A percentile compares a stretch with the other conserved stretches of the same genome.
Conservation (phyloP, 2,329 filamentous ascomycete genomes). For the Epichloe amarillans region DNA sequence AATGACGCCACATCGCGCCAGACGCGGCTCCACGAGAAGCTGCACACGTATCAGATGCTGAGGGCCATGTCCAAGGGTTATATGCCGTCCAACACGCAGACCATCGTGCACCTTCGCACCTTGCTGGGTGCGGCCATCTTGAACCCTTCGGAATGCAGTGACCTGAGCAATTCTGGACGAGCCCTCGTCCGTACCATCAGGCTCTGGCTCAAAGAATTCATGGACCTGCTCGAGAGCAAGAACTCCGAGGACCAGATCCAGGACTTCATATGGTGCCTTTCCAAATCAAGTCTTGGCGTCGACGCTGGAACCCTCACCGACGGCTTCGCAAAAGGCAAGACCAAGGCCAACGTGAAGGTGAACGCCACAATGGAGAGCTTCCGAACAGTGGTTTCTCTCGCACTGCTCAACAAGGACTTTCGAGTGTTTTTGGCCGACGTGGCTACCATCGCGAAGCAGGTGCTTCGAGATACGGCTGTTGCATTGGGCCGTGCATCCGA, state of each 20-base stretch:
- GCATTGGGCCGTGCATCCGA: constrained; percentile 64
- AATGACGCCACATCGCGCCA: constrained; percentile 69
- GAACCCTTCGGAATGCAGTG: constrained; percentile 47
- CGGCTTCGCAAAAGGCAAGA: constrained; percentile 16
- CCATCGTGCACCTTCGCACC: constrained; percentile 65
- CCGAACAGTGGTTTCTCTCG: constrained; percentile 68
- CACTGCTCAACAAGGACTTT: constrained; percentile 84
- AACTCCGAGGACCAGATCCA: constrained; percentile 78
- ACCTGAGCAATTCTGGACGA: constrained; percentile 66
- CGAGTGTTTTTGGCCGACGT: constrained; percentile 74
- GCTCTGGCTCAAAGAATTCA: constrained; percentile 65
- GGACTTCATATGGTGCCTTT: constrained; percentile 77
- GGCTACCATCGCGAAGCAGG: constrained; percentile 63
- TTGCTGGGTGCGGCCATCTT: constrained; percentile 66
- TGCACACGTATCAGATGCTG: constrained; percentile 87
- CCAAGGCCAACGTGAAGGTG: constrained; percentile 19
- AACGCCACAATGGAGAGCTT: constrained; percentile 57
- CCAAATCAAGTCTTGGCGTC: constrained; percentile 50
- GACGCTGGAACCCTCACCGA: constrained; percentile 18
- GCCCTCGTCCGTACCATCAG: constrained; percentile 59
- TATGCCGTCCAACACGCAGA: constrained; percentile 84
- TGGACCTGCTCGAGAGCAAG: constrained; percentile 70
- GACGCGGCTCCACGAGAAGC: constrained; percentile 68
- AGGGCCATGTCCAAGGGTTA: constrained; percentile 70
- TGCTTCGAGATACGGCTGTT: constrained; percentile 77